These are phyloP conservation scores for Sclerotinia sclerotiorum DNA, from an alignment of 2,329 filamentous ascomycete species.

Conservation along the genomic window DNA sequence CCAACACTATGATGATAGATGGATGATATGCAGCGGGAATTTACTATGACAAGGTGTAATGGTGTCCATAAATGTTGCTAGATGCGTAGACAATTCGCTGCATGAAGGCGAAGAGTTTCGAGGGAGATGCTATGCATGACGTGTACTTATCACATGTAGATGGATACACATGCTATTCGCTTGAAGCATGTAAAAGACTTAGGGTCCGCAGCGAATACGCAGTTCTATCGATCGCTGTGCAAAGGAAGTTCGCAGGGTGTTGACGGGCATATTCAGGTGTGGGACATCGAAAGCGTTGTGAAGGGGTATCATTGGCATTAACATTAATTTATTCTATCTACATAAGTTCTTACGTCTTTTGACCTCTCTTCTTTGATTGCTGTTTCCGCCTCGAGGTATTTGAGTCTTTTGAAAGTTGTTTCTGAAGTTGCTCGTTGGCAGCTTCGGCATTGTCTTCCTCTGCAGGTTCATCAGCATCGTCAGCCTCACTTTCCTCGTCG, in stretches of 20 bases:
- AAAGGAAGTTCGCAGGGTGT: too few species aligned
- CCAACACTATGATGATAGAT: not conserved
- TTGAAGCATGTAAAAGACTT: too few species aligned
- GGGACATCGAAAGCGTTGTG: not conserved
- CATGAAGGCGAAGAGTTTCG: too few species aligned
- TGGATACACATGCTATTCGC: too few species aligned
- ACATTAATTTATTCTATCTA: conserved; percentile 15
- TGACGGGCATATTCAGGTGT: too few species aligned
- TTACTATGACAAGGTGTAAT: not conserved
- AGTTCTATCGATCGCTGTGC: not conserved
- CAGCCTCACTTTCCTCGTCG: conserved; percentile 46
- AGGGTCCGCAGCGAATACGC: not conserved
- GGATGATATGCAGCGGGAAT: not conserved
- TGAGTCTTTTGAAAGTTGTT: conserved; percentile 35
- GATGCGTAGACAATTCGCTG: not conserved
- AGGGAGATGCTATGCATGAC: not conserved
- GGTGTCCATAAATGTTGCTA: not conserved
- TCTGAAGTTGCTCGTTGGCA: conserved; percentile 38
- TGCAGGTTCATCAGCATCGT: conserved; percentile 33
- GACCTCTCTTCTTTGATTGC: conserved; percentile 39
- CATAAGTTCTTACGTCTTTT: conserved; percentile 28
- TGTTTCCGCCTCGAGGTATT: conserved; percentile 28
- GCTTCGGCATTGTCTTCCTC: conserved; percentile 36
- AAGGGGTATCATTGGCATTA: conserved; percentile 17
- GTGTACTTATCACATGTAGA: not conserved